Base-by-base conservation (phyloP, 2,329 filamentous ascomycete species). In the Akanthomyces dipterigenus region DNA sequence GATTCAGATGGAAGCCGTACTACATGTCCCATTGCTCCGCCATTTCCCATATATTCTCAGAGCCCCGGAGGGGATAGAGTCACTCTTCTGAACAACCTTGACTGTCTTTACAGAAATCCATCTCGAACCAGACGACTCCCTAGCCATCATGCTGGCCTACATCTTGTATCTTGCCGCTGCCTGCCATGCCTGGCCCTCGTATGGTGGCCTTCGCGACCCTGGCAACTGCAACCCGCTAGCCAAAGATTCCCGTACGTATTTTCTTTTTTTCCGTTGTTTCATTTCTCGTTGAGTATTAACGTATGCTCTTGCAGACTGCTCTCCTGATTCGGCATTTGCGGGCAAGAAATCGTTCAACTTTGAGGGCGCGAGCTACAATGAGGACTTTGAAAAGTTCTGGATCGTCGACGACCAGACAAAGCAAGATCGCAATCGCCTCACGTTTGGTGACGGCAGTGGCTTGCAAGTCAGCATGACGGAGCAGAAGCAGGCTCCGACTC, bases 281-380 rank as follows among this genome's bases (percentile, higher is more conserved):
- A 1, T 9, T 22, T 22, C 22, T 16, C 28, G 5, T 31, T 31
- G 7, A 16, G 8, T 12, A 14, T 24, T 59, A 40, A 45, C 20
- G 14, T 18, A n/a, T 8, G 3, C 9, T n/a, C 11, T 7, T 18
- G 18, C n/a, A 72, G 71, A 64, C 48, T 91, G 89, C 70, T 81
- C 86, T 11, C 74, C 88, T 22, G 79, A 91, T 69, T 80, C 86
- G n/a, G 89, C 88, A 1, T 80, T 91, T 6, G 87, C 84, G 24
- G 82, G 66, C 79, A 76, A 67, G 34, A 56, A 50, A 9, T 66
- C 64, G 14, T 70, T 88, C 68, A 86, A 91, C 75, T 91, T 93
- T 74, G 83, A 81, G 34, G 76, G 82, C 54, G 84, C 86, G 28
- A 70, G 77, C 31, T 87, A 87, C 42, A 65, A 68, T 58, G 51